Conservation (phyloP, 2,329 filamentous ascomycete species). For the Zalaria obscura region DNA sequence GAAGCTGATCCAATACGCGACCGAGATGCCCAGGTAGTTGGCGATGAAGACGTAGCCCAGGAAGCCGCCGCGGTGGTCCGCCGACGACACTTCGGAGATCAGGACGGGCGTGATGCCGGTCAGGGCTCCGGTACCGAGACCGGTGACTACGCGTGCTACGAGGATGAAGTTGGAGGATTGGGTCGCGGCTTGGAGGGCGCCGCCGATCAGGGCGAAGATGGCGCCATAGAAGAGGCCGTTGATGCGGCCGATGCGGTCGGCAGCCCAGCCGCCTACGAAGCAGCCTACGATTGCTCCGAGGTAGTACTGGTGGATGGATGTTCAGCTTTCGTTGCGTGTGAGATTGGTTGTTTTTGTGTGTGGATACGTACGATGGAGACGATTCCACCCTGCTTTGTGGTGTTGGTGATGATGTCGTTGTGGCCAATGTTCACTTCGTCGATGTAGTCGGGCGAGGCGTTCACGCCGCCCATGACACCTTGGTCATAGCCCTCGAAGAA, state of each 20-base stretch:
- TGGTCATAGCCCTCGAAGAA: slow-evolving; percentile 39
- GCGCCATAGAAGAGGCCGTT: slow-evolving; percentile 34
- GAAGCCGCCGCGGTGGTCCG: slow-evolving; percentile 31
- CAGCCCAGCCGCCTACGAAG: slow-evolving; percentile 35
- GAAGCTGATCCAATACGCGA: slow-evolving; percentile 25
- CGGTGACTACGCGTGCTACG: slow-evolving; percentile 35
- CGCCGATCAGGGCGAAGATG: slow-evolving; percentile 34
- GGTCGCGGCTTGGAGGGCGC: slow-evolving; percentile 31
- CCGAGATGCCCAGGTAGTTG: slow-evolving; percentile 30
- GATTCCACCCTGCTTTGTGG: slow-evolving; percentile 37
- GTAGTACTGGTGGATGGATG: slow-evolving; percentile 24
- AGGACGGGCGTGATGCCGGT: slow-evolving; percentile 36
- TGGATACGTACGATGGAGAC: slow-evolving; percentile 24
- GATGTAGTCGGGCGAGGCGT: slow-evolving; percentile 27
- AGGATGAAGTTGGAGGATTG: slow-evolving; percentile 35
- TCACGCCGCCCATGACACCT: slow-evolving; percentile 40
- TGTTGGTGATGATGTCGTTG: slow-evolving; percentile 30
- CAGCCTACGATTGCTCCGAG: slow-evolving; percentile 37
- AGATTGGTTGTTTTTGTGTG: too few relatives aligned
- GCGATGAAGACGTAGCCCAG: slow-evolving; percentile 38
- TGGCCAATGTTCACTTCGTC: slow-evolving; percentile 30
- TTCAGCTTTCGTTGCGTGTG: too few relatives aligned
- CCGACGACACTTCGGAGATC: slow-evolving; percentile 34
- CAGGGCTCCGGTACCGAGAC: slow-evolving; percentile 36
- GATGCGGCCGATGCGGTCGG: slow-evolving; percentile 40